phyloP scores from a whole-genome alignment of 768 basidiomycete genomes.

The Candolleomyces aberdarensis region DNA sequence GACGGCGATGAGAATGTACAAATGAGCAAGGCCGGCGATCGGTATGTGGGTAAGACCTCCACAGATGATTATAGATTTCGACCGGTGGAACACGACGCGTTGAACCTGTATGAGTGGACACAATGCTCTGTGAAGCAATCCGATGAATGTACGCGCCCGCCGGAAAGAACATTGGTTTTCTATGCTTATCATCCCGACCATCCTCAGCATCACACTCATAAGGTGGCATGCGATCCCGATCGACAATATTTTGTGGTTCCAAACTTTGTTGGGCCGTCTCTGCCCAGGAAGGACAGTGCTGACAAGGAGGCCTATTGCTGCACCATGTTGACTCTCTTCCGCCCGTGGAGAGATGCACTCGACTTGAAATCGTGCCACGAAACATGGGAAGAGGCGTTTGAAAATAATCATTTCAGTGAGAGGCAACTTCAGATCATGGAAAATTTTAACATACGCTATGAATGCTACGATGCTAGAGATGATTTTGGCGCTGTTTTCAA shows the following conservation, averaged over 20 bases:
- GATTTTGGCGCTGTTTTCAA: not conserved
- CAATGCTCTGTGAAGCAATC: not conserved
- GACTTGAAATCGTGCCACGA: not conserved
- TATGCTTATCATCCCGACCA: not conserved
- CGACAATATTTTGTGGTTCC: not conserved
- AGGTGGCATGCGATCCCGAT: not conserved
- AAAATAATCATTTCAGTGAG: not conserved
- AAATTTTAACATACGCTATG: not conserved
- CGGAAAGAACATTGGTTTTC: not conserved
- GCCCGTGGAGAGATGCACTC: not conserved
- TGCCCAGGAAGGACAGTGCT: not conserved
- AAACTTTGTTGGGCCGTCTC: not conserved
- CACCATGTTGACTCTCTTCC: not conserved
- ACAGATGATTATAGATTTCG: not conserved
- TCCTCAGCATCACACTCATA: not conserved
- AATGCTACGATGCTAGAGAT: constrained; percentile 4
- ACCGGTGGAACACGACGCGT: not conserved
- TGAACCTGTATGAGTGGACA: not conserved
- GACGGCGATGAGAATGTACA: too few species aligned
- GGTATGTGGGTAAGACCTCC: not conserved
- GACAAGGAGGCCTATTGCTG: not conserved
- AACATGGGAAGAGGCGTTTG: not conserved
- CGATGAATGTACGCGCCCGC: too few species aligned
- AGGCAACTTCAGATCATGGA: not conserved
- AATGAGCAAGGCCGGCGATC: not conserved